Evolutionary conservation across 2,329 filamentous ascomycete species (phyloP).

Genomic region (Diaporthe sp.): DNA sequence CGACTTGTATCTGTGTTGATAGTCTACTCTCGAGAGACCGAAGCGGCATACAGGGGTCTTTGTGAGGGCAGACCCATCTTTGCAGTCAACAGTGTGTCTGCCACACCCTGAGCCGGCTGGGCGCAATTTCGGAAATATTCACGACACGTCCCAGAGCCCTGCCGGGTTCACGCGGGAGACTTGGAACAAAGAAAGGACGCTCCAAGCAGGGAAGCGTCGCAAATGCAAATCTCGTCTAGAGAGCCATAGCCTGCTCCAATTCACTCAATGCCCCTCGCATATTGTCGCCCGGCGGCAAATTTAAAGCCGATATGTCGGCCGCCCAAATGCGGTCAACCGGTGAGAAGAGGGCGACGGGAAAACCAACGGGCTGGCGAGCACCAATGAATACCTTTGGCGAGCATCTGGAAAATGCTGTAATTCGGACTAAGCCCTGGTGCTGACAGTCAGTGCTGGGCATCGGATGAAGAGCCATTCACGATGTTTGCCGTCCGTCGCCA

Average conservation of each 20-base stretch:
- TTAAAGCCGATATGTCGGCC: neutral
- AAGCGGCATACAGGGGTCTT: neutral
- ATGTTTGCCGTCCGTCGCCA: neutral
- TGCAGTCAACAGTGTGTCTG: neutral
- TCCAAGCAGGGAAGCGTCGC: too few relatives aligned
- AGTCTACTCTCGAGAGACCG: neutral
- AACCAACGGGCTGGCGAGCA: too few relatives aligned
- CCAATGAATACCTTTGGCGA: neutral
- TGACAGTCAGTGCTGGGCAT: neutral
- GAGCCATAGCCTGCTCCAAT: neutral
- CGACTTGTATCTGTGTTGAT: neutral
- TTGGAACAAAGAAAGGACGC: too few relatives aligned
- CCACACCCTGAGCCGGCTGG: neutral
- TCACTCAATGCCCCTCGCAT: neutral
- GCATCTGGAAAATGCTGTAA: too few relatives aligned
- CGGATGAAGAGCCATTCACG: neutral
- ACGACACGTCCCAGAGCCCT: too few relatives aligned
- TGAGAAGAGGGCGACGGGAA: neutral
- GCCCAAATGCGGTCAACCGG: neutral
- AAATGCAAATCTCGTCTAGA: neutral
- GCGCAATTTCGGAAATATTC: neutral
- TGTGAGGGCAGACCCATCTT: neutral
- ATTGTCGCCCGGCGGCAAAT: neutral
- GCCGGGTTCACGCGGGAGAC: too few relatives aligned
- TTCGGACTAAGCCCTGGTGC: neutral